phyloP scores from a whole-genome alignment of 1,284 basidiomycete species.

The Anthracocystis walkeri region DNA sequence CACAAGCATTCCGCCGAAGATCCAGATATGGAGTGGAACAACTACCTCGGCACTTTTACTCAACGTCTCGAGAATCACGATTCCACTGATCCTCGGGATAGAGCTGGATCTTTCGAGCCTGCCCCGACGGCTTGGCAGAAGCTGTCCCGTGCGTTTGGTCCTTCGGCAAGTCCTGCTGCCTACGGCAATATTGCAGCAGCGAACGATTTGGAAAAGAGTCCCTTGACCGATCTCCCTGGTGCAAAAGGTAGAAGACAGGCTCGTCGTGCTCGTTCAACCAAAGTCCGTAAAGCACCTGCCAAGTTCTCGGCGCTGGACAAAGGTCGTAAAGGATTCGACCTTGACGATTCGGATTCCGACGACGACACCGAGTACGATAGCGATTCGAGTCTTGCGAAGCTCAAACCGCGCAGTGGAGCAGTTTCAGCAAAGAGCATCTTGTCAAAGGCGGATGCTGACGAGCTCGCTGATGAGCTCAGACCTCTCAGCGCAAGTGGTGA shows the following conservation, averaged over 20 bases:
- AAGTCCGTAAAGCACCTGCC: constrained; percentile 44
- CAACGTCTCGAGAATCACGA: constrained; percentile 41
- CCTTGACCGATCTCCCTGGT: constrained; percentile 33
- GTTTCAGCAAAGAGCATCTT: constrained; percentile 20
- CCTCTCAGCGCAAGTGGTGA: constrained; percentile 26
- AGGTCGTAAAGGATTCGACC: constrained; percentile 18
- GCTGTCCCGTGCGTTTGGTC: constrained; percentile 35
- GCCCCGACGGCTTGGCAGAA: constrained; percentile 47
- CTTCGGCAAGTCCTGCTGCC: constrained; percentile 30
- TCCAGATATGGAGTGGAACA: constrained; percentile 60
- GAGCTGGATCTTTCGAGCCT: constrained; percentile 60
- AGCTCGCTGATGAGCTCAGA: constrained; percentile 24
- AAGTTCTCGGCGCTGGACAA: constrained; percentile 49
- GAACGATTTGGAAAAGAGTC: constrained; percentile 29
- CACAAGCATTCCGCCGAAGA: constrained; percentile 56
- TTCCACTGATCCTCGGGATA: constrained; percentile 10
- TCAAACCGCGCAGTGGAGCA: constrained; percentile 14
- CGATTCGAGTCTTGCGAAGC: constrained; percentile 30
- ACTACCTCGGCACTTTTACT: constrained; percentile 59
- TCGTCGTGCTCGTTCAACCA: constrained; percentile 22
- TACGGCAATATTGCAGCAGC: constrained; percentile 46
- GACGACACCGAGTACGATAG: constrained; percentile 49
- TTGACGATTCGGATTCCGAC: constrained; percentile 42
- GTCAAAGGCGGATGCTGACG: constrained; percentile 23
- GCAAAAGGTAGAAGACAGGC: constrained; percentile 11